These are phyloP conservation scores for Neurospora sp. DNA, from an alignment of 495 filamentous ascomycete genomes.

Conservation along the genomic window DNA sequence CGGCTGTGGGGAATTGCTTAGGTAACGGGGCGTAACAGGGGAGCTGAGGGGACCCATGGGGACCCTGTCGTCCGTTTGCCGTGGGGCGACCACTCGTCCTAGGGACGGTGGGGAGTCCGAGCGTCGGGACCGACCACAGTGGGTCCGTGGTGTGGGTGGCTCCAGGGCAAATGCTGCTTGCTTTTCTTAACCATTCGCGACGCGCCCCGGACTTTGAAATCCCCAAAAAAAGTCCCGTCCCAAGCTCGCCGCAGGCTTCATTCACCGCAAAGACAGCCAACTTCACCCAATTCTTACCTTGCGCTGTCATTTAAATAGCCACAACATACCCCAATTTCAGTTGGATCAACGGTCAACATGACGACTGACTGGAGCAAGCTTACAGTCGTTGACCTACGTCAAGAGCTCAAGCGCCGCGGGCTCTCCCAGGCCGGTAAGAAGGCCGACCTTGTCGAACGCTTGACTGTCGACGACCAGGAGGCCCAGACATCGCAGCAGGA, in stretches of 20 bases:
- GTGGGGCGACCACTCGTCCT: neutral
- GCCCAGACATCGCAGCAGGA: neutral
- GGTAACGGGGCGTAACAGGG: neutral
- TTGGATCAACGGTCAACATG: constrained; percentile 17
- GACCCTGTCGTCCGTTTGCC: neutral
- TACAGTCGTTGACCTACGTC: constrained; percentile 50
- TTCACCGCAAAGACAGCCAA: neutral
- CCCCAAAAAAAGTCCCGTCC: neutral
- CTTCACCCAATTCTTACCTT: neutral
- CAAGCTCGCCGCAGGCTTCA: neutral
- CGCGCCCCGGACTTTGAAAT: neutral
- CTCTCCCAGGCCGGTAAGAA: constrained; percentile 47
- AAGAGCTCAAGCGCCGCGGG: constrained; percentile 46
- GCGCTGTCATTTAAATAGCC: neutral
- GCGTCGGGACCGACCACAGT: neutral
- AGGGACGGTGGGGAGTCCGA: neutral
- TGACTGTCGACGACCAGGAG: constrained; percentile 26
- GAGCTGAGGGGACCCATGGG: neutral
- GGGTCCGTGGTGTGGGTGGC: neutral
- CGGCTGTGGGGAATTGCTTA: neutral
- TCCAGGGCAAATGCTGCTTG: neutral
- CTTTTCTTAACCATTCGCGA: neutral
- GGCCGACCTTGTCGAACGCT: constrained; percentile 43
- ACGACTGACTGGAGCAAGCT: constrained; percentile 48
- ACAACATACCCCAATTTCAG: neutral